Conservation (phyloP, 2,329 filamentous ascomycete species). For the Fusarium miscanthi region DNA sequence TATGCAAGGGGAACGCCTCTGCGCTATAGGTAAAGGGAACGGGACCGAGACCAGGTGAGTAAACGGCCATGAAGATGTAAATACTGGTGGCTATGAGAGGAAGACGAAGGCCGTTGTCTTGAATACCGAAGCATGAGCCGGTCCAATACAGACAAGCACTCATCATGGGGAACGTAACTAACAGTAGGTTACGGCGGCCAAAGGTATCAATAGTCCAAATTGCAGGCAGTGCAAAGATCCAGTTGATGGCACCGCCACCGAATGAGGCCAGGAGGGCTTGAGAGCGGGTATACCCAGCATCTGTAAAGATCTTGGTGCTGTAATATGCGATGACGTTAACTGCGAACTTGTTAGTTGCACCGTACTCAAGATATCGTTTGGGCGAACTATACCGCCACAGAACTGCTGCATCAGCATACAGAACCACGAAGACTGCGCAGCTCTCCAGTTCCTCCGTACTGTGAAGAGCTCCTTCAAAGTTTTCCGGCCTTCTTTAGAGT, state of each 20-base stretch:
- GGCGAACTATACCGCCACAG: slow-evolving; percentile 49
- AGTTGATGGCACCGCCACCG: slow-evolving; percentile 65
- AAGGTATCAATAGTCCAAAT: slow-evolving; percentile 64
- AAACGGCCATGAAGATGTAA: slow-evolving; percentile 52
- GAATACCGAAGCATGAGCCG: background rate
- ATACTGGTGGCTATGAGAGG: slow-evolving; percentile 47
- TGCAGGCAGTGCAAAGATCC: slow-evolving; percentile 64
- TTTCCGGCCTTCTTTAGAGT: slow-evolving; percentile 41
- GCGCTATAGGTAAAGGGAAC: slow-evolving; percentile 46
- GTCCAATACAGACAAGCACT: slow-evolving; percentile 46
- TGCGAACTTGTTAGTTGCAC: slow-evolving; percentile 47
- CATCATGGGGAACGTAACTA: background rate
- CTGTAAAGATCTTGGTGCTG: slow-evolving; percentile 59
- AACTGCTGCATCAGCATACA: slow-evolving; percentile 53
- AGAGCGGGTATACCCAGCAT: slow-evolving; percentile 55
- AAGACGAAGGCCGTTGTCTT: slow-evolving; percentile 36
- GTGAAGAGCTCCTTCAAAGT: slow-evolving; percentile 46
- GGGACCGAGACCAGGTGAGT: slow-evolving; percentile 51
- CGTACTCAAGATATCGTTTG: slow-evolving; percentile 50
- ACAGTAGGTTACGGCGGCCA: background rate
- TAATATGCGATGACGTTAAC: slow-evolving; percentile 59
- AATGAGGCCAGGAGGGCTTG: slow-evolving; percentile 60
- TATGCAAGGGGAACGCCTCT: slow-evolving; percentile 52
- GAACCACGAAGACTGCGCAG: slow-evolving; percentile 49
- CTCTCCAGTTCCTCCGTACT: slow-evolving; percentile 46